Base-by-base conservation (phyloP, 139 green algal genomes). In the Closterium sp. region DNA sequence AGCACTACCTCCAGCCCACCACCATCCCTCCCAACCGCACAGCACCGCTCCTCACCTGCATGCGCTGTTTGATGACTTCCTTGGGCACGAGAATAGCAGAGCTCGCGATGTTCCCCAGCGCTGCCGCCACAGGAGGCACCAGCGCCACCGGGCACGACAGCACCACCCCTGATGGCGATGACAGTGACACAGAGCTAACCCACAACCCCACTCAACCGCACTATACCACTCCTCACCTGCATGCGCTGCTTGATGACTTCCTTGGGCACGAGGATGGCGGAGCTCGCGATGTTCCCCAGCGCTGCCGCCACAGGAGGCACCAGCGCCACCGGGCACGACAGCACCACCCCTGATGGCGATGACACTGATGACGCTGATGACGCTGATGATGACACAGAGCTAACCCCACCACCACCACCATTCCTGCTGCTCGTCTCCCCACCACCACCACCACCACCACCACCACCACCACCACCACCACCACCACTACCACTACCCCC, bases 201-300 rank as follows among this genome's bases (percentile, higher is more conserved):
- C n/a, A n/a, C n/a, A n/a, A 86, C 45, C 45, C 11, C 5, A 17
- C 45, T 13, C 45, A 70, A 13, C 45, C 11, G 45, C 45, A 70
- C 45, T 70, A 22, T 4, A 13, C 6, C 45, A 11, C 50, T 22
- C 9, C 50, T 87, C 84, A 89, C 91, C 91, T 94, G 92, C 92
- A 94, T 91, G 22, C 92, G 93, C 93, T 95, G 93, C 88, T 95
- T 95, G 89, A 95, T 96, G 24, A 95, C 79, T 88, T 95, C 94
- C 79, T 95, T 95, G 42, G 94, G 94, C 42, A 95, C 94, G 0
- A 95, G 86, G 5, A 95, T 93, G 0, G 93, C 86, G 0, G 91
- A 95, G 22, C 94, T 96, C 29, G 86, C 87, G 87, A 94, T 85
- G 70, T 95, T 95, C 22, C 94, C 94, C n/a, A 95, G 24, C 0